Evolutionary conservation across 1,284 basidiomycete genomes (phyloP).

Genomic region (Coniferiporia weirii): DNA sequence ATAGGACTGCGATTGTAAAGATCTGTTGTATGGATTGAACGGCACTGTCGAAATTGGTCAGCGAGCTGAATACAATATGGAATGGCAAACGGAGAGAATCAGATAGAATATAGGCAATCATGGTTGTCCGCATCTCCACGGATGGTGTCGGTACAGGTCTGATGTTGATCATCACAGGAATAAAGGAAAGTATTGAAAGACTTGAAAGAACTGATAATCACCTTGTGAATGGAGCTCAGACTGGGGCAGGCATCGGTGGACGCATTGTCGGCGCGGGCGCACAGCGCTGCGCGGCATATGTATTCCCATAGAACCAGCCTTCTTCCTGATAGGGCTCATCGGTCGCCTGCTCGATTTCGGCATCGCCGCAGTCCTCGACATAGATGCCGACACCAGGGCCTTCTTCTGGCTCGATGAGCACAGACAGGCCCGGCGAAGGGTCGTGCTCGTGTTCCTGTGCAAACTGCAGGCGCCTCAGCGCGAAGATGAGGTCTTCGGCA

Average conservation of each 20-base stretch:
- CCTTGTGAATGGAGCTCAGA: conserved; percentile 6
- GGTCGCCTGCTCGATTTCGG: conserved; percentile 21
- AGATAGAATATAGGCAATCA: conserved; percentile 37
- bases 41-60: not conserved
- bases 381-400: conserved; percentile 71
- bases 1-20: not conserved
- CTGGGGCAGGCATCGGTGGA: conserved; percentile 37
- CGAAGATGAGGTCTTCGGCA: conserved; percentile 84
- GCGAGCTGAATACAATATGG: not conserved
- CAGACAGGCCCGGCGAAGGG: conserved; percentile 38
- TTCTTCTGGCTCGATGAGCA: conserved; percentile 60
- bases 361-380: conserved; percentile 54
- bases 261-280: conserved; percentile 49
- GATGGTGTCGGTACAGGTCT: conserved; percentile 43
- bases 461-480: conserved; percentile 60
- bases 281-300: conserved; percentile 49
- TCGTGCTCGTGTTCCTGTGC: conserved; percentile 33
- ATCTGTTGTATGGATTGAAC: not conserved
- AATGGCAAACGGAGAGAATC: conserved; percentile 20
- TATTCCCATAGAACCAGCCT: conserved; percentile 61
- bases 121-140: conserved; percentile 30
- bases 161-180: conserved; percentile 34
- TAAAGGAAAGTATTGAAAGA: not conserved
- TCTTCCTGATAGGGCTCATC: conserved; percentile 30
- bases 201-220: conserved; percentile 6